A percentile compares a stretch with the other conserved stretches of the same genome.
Evolutionary conservation across 1,139 yeast species (phyloP).

Genomic region (Magnusiomyces tetraspermus): DNA sequence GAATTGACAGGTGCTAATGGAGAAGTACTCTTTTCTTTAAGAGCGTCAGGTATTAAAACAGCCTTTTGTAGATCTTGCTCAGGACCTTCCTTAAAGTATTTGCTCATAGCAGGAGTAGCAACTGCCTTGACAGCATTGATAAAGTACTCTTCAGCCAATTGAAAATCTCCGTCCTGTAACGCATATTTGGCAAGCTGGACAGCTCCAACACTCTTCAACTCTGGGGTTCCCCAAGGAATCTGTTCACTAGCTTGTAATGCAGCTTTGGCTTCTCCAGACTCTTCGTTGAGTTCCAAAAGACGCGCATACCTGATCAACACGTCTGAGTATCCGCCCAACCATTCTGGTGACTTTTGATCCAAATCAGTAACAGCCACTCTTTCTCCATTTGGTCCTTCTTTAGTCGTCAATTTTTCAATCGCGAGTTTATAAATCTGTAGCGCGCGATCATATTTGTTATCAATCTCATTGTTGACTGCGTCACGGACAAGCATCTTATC

Average conservation of each 20-base stretch:
- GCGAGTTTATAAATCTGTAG: slow-evolving; percentile 23
- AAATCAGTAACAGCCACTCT: slow-evolving; percentile 15
- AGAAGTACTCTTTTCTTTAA: slow-evolving; percentile 1
- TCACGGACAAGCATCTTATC: slow-evolving; percentile 24
- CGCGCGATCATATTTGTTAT: slow-evolving; percentile 18
- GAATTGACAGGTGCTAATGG: not conserved
- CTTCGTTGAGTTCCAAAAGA: slow-evolving; percentile 24
- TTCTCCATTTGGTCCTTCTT: slow-evolving; percentile 16
- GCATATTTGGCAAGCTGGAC: slow-evolving; percentile 24
- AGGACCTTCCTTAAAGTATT: slow-evolving; percentile 16
- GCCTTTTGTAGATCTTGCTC: slow-evolving; percentile 28
- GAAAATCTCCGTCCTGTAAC: slow-evolving; percentile 21
- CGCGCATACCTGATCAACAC: slow-evolving; percentile 32
- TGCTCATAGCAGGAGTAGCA: slow-evolving; percentile 5
- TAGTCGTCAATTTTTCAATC: slow-evolving; percentile 22
- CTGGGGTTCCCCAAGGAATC: slow-evolving; percentile 27
- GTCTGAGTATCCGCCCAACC: slow-evolving; percentile 36
- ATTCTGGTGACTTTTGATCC: slow-evolving; percentile 25
- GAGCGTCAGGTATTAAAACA: slow-evolving; percentile 8
- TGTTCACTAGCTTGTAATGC: slow-evolving; percentile 27
- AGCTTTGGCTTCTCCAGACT: slow-evolving; percentile 26
- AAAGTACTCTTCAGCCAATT: slow-evolving; percentile 34
- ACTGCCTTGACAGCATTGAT: slow-evolving; percentile 33
- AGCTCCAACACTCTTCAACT: slow-evolving; percentile 25
- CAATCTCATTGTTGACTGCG: slow-evolving; percentile 28